Percentiles rank a stretch among this genome's conserved stretches.
phyloP scores from a whole-genome alignment of 805 yeast species.

The Nakazawaea peltata region DNA sequence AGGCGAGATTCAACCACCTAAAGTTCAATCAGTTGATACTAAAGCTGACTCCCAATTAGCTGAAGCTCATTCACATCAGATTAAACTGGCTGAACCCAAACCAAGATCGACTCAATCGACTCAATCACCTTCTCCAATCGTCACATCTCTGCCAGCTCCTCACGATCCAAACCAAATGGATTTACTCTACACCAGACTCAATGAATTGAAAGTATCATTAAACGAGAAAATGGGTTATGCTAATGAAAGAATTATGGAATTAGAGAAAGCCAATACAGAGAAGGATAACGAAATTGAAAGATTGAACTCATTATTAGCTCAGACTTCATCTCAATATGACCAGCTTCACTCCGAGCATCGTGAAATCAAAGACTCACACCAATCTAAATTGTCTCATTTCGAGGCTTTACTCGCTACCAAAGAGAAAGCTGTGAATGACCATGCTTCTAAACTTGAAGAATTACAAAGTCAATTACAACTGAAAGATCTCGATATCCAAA shows the following conservation, averaged over 20 bases:
- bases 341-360: background rate
- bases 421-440: background rate
- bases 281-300: background rate
- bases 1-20: too few relatives aligned
- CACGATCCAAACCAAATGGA: background rate
- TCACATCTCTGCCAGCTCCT: background rate
- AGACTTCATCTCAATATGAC: background rate
- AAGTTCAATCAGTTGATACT: too few relatives aligned
- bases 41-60: too few relatives aligned
- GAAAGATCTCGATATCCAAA: background rate
- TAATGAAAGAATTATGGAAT: slow-evolving; percentile 5
- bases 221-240: slow-evolving; percentile 8
- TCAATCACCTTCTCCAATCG: too few relatives aligned
- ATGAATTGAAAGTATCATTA: slow-evolving; percentile 6
- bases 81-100: too few relatives aligned
- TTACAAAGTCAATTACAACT: background rate
- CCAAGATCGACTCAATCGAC: too few relatives aligned
- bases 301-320: background rate
- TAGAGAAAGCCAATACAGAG: slow-evolving; percentile 1
- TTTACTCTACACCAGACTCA: slow-evolving; percentile 4
- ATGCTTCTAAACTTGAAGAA: background rate
- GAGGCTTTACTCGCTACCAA: background rate
- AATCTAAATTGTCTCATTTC: background rate
- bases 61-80: too few relatives aligned
- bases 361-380: background rate